Evolutionary conservation across 345 rosid species (phyloP), one percentile per base, ranked within the genome.

Genomic region (Lumnitzera racemosa): DNA sequence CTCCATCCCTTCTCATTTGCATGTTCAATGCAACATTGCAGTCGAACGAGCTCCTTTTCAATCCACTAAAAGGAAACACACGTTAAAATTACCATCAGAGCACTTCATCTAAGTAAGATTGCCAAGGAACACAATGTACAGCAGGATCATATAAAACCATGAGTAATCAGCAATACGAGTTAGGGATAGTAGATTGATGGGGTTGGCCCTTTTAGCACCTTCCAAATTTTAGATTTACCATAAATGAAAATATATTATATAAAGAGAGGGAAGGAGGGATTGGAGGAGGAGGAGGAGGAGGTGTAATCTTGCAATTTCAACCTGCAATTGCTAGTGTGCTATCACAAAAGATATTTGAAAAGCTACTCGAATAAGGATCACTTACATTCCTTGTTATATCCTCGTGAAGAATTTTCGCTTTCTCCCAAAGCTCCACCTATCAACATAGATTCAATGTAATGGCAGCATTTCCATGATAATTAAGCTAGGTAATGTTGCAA

Each of bases 1-100:
- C 84, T 77, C 81, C 86, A 76, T 59, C 90, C 90, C 70, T 81
- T 84, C 72, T 81, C 84, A 56, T 74, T 81, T 17, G 86, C 84
- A 48, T 64, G 73, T 43, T 75, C 60, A 61, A 79, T 71, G 17
- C 57, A 61, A 24, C 59, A 55, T 76, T 67, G 72, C 36, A 81
- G 66, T 16, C 29, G 53, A 50, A 5, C 65, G 70, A 81, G 53
- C 75, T 81, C 83, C 51, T 56, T 67, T 13, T 11, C 66, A 56
- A 84, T 84, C 86, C 84, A 67, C 90, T 81, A 58, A 15, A 15
- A 16, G 47, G 24, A 25, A 31, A 59, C 16, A 9, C 13, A 16
- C 57, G 12, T 24, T 5, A 7, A 36, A 36, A 36, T 4, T 36
- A 36, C 43, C 43, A 36, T 36, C 43, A 36, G 43, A 36, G 43